Percentiles rank a stretch among this genome's conserved stretches.
Evolutionary conservation across 2,329 filamentous ascomycete genomes (phyloP).

Genomic region (Ambrosiella beaveri): DNA sequence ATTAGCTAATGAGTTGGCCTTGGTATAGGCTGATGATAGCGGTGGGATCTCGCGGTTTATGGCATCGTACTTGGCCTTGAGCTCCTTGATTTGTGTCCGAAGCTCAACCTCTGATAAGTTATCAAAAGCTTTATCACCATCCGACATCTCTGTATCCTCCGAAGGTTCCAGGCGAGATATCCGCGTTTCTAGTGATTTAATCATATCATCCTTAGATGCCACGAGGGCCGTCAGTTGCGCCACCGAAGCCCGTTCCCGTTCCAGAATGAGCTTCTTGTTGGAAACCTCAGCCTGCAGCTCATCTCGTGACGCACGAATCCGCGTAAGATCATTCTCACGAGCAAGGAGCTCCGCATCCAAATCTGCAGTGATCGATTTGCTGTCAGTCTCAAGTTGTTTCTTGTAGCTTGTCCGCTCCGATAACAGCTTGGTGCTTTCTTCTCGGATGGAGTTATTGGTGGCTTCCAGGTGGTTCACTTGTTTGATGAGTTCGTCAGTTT

Average conservation of each 20-base stretch:
- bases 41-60: constrained; percentile 77
- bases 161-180: constrained; percentile 48
- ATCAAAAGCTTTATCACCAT: constrained; percentile 22
- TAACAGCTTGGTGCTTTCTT: constrained; percentile 72
- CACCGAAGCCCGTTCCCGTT: constrained; percentile 52
- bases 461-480: constrained; percentile 84
- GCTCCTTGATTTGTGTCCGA: constrained; percentile 50
- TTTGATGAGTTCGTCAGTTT: constrained; percentile 85
- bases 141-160: constrained; percentile 29
- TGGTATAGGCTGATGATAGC: constrained; percentile 82
- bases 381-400: constrained; percentile 64
- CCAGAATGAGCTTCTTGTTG: constrained; percentile 61
- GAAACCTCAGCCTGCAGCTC: constrained; percentile 69
- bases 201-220: constrained; percentile 62
- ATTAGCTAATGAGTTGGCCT: constrained; percentile 65
- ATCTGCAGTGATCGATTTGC: constrained; percentile 53
- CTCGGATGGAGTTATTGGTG: constrained; percentile 64
- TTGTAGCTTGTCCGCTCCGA: constrained; percentile 72
- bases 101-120: constrained; percentile 56
- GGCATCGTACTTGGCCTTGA: constrained; percentile 65
- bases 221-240: constrained; percentile 67
- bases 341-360: constrained; percentile 66
- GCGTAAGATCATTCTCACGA: constrained; percentile 68
- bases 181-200: constrained; percentile 67
- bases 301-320: constrained; percentile 70